phyloP scores from a whole-genome alignment of 805 yeast genomes.

The Lipomyces japonicus region DNA sequence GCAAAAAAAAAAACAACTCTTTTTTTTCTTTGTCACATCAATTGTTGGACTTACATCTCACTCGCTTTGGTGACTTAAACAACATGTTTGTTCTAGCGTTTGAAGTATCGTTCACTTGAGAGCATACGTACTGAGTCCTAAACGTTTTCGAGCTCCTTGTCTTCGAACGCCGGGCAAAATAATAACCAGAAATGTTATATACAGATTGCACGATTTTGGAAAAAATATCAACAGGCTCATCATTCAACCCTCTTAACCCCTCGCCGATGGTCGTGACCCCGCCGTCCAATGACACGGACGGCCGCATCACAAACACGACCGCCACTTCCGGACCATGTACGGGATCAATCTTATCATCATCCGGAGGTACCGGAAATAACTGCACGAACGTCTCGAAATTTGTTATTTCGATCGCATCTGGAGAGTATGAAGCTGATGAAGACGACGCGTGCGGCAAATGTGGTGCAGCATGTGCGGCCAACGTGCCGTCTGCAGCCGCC shows the following conservation, averaged over 20 bases:
- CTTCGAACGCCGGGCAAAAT: constrained; percentile 25
- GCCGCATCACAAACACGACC: constrained; percentile 6
- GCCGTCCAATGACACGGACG: constrained; percentile 31
- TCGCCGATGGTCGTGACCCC: constrained; percentile 58
- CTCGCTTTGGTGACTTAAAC: constrained; percentile 18
- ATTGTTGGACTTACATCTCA: constrained; percentile 11
- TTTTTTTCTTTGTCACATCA: no score
- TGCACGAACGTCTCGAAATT: constrained; percentile 9
- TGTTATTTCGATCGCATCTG: neutral
- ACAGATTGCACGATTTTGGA: constrained; percentile 13
- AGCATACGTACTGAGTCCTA: constrained; percentile 25
- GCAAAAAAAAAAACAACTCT: no score
- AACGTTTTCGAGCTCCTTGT: constrained; percentile 17
- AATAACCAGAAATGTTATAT: constrained; percentile 18
- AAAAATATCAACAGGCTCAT: constrained; percentile 31
- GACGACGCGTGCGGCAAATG: neutral
- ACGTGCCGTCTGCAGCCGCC: neutral
- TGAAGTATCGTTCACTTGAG: constrained; percentile 27
- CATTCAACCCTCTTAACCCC: constrained; percentile 62
- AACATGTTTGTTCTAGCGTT: constrained; percentile 12
- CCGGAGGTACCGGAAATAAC: constrained; percentile 13
- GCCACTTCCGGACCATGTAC: constrained; percentile 2
- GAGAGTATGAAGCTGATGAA: neutral
- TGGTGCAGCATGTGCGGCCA: neutral
- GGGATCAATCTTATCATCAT: neutral